Evolutionary conservation across 768 basidiomycete genomes (phyloP).

Genomic region (Suillus weaverae): DNA sequence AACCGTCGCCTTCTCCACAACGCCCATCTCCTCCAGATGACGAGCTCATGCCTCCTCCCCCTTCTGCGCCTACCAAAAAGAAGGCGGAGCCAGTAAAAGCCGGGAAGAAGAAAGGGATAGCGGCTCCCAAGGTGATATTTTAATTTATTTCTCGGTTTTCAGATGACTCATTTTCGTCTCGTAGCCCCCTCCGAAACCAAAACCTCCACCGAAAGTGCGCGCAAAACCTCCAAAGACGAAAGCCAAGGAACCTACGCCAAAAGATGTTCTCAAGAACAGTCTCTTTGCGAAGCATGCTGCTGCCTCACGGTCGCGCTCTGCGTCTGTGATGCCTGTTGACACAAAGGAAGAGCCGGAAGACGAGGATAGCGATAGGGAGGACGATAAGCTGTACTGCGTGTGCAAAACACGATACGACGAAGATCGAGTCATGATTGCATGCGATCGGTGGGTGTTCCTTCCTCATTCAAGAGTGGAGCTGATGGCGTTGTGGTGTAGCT

Average conservation of each 20-base stretch:
- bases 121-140: slow-evolving; percentile 21
- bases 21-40: slow-evolving; percentile 15
- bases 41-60: slow-evolving; percentile 14
- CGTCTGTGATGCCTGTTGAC: slow-evolving; percentile 63
- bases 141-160: neutral
- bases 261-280: slow-evolving; percentile 16
- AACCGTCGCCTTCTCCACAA: slow-evolving; percentile 9
- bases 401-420: slow-evolving; percentile 88
- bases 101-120: slow-evolving; percentile 39
- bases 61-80: slow-evolving; percentile 1
- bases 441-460: slow-evolving; percentile 66
- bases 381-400: slow-evolving; percentile 78
- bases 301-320: slow-evolving; percentile 61
- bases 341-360: slow-evolving; percentile 53
- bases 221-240: slow-evolving; percentile 35
- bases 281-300: slow-evolving; percentile 21
- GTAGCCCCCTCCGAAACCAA: slow-evolving; percentile 27
- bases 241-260: slow-evolving; percentile 13
- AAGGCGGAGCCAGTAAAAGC: slow-evolving; percentile 14
- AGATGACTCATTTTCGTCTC: neutral
- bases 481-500: slow-evolving; percentile 44
- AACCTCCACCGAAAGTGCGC: slow-evolving; percentile 33
- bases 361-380: slow-evolving; percentile 39
- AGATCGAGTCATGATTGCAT: slow-evolving; percentile 89
- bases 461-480: neutral